Evolutionary conservation across 2,329 filamentous ascomycete genomes (phyloP).

Genomic region (Myrmaecium sp.): DNA sequence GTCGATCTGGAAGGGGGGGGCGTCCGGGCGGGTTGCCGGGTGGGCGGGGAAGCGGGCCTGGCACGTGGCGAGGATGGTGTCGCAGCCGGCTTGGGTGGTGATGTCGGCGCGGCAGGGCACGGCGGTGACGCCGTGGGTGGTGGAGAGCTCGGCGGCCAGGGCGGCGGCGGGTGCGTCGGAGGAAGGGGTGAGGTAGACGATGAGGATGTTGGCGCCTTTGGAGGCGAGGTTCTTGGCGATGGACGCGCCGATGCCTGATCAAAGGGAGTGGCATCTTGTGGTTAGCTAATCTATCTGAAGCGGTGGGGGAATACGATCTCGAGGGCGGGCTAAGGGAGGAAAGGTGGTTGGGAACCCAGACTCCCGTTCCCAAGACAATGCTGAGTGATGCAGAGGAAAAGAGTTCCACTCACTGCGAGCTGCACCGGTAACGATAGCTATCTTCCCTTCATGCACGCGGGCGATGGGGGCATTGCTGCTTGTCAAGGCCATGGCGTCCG

Average conservation of each 20-base stretch:
- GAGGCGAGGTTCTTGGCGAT: conserved; percentile 4
- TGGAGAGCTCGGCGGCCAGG: conserved; percentile 2
- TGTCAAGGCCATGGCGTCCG: too few relatives aligned
- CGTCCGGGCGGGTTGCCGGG: conserved; percentile 33
- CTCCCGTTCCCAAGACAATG: background rate
- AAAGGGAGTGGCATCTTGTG: conserved; percentile 5
- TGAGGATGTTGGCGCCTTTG: conserved; percentile 4
- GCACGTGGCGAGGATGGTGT: conserved; percentile 1
- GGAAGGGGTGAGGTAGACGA: conserved; percentile 2
- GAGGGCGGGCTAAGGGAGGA: too few relatives aligned
- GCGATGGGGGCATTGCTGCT: too few relatives aligned
- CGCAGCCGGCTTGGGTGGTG: conserved; percentile 1
- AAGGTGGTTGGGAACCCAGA: too few relatives aligned
- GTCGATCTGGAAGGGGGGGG: conserved; percentile 27
- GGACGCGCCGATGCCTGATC: conserved; percentile 5
- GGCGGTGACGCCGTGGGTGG: conserved; percentile 2
- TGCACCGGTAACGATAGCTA: conserved; percentile 63
- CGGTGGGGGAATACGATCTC: too few relatives aligned
- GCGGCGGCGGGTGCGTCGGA: background rate
- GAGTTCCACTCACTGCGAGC: conserved; percentile 48
- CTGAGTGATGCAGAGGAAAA: background rate
- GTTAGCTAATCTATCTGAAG: too few relatives aligned
- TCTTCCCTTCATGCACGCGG: conserved; percentile 45
- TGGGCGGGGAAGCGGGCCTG: conserved; percentile 28
- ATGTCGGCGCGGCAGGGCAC: conserved; percentile 3